phyloP scores from a whole-genome alignment of 2,329 filamentous ascomycete species.

The Ascomycota sp. region DNA sequence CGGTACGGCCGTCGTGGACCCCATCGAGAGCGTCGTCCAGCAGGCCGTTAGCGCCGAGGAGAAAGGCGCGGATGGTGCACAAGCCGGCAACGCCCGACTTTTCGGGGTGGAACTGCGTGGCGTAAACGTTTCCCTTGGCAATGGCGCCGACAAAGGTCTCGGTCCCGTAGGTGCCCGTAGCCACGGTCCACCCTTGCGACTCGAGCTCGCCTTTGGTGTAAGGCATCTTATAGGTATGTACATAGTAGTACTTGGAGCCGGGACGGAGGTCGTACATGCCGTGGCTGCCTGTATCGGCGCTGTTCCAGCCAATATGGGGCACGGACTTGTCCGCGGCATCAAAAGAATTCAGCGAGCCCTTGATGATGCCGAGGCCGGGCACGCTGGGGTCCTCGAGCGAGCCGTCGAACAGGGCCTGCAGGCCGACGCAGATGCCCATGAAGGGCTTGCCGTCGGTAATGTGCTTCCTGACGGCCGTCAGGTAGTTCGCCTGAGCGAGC shows the following conservation, averaged over 20 bases:
- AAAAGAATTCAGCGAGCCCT: conserved; percentile 54
- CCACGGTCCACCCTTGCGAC: conserved; percentile 73
- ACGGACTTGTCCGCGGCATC: conserved; percentile 63
- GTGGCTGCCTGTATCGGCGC: conserved; percentile 42
- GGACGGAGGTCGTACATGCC: conserved; percentile 59
- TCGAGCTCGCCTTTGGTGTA: conserved; percentile 59
- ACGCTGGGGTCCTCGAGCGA: conserved; percentile 60
- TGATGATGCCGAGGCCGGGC: conserved; percentile 56
- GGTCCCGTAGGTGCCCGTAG: conserved; percentile 66
- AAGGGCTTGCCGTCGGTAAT: conserved; percentile 87
- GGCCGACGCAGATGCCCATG: conserved; percentile 89
- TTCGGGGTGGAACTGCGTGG: conserved; percentile 93
- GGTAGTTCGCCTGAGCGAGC: conserved; percentile 61
- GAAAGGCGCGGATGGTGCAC: conserved; percentile 64
- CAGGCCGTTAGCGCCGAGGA: conserved; percentile 46
- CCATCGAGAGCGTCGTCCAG: conserved; percentile 7
- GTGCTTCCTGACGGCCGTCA: conserved; percentile 64
- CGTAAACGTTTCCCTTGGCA: conserved; percentile 66
- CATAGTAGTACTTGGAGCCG: conserved; percentile 93
- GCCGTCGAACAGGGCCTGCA: conserved; percentile 76
- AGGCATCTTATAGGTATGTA: conserved; percentile 78
- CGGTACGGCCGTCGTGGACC: too few relatives aligned
- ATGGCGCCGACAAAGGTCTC: conserved; percentile 88
- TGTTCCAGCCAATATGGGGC: conserved; percentile 99
- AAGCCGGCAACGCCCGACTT: conserved; percentile 86